A percentile compares a stretch with the other conserved stretches of the same genome.
These are phyloP conservation scores for Leptodermis oblonga DNA, from an alignment of 257 asterid genomes.

Conservation along the genomic window DNA sequence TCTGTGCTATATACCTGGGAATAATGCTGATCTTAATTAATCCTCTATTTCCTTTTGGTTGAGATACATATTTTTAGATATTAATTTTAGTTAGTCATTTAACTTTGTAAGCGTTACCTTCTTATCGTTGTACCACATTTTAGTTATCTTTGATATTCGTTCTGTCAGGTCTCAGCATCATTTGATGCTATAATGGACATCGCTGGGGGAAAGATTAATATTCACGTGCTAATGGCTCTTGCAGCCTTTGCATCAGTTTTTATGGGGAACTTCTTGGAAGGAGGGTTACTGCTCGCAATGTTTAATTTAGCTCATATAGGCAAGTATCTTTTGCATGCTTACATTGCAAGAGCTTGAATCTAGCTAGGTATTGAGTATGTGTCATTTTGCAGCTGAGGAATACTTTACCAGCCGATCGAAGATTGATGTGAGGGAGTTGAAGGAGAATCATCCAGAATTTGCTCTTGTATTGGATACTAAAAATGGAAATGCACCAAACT, in stretches of 20 bases:
- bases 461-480: conserved; percentile 65
- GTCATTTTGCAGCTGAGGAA: conserved; percentile 69
- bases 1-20: no score
- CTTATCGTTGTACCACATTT: background rate
- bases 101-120: background rate
- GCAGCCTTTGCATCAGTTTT: conserved; percentile 96
- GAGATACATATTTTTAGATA: no score
- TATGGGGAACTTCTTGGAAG: conserved; percentile 92
- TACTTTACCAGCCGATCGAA: conserved; percentile 80
- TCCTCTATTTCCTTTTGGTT: no score
- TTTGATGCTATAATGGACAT: conserved; percentile 82
- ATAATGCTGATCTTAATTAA: no score
- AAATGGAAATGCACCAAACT: conserved; percentile 47
- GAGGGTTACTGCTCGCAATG: conserved; percentile 97
- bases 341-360: background rate
- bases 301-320: conserved; percentile 92
- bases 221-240: conserved; percentile 98
- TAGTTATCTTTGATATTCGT: conserved; percentile 7
- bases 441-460: conserved; percentile 86
- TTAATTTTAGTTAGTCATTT: no score
- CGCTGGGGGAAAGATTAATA: conserved; percentile 80
- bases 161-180: conserved; percentile 74
- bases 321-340: conserved; percentile 16
- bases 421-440: conserved; percentile 85
- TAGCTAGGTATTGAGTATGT: background rate